These are phyloP conservation scores for Lactifluus echinatus DNA, from an alignment of 768 basidiomycete species.

Conservation along the genomic window DNA sequence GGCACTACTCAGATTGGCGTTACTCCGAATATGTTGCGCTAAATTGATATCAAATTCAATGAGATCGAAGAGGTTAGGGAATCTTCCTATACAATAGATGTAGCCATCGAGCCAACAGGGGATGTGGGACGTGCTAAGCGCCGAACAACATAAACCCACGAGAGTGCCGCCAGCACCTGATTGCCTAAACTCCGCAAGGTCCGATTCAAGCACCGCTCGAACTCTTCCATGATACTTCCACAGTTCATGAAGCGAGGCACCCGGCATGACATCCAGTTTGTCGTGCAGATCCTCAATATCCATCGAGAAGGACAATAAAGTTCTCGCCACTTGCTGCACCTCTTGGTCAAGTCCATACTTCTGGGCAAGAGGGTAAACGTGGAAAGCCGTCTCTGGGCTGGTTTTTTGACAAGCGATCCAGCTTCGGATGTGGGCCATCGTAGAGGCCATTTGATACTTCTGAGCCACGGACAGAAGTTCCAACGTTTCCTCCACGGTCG, in stretches of 20 bases:
- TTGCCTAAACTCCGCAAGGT: not conserved
- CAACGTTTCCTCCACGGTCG: not conserved
- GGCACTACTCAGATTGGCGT: too few relatives aligned
- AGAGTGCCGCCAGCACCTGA: not conserved
- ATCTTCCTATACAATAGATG: too few relatives aligned
- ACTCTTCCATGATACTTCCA: conserved; percentile 4
- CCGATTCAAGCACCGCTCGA: not conserved
- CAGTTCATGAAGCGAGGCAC: not conserved
- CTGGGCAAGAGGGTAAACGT: not conserved
- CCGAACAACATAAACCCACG: not conserved
- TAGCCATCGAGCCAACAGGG: too few relatives aligned
- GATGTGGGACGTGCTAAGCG: not conserved
- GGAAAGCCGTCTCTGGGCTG: not conserved
- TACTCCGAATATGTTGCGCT: too few relatives aligned
- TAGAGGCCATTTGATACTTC: not conserved
- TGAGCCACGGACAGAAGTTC: conserved; percentile 1
- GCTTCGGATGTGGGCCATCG: not conserved
- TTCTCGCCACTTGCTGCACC: not conserved
- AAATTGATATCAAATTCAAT: too few relatives aligned
- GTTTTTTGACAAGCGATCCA: not conserved
- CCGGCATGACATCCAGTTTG: not conserved
- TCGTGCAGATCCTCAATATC: not conserved
- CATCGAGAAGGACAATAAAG: not conserved
- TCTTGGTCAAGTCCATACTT: not conserved
- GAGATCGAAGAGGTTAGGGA: too few relatives aligned